Evolutionary conservation across 2,329 filamentous ascomycete genomes (phyloP).

Genomic region (Cucurbitaria berberidis): DNA sequence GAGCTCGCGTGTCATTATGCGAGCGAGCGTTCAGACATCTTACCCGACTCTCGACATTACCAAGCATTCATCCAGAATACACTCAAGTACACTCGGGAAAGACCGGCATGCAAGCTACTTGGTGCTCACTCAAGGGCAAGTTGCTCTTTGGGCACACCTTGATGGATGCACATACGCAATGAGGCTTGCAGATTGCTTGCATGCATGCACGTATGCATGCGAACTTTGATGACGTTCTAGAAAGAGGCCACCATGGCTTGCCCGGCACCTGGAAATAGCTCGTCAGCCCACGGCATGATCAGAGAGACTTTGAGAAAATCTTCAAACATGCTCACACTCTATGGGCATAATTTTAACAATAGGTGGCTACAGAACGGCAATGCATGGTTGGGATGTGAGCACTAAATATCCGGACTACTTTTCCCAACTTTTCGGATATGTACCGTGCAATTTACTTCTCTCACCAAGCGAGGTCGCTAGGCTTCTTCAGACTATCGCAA

Average conservation of each 20-base stretch:
- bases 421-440: not conserved
- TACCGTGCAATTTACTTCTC: not conserved
- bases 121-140: not conserved
- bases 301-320: no score
- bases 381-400: not conserved
- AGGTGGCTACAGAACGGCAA: not conserved
- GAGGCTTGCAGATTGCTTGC: conserved; percentile 2
- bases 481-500: no score
- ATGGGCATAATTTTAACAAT: not conserved
- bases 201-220: no score
- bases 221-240: not conserved
- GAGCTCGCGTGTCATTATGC: not conserved
- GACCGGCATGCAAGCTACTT: not conserved
- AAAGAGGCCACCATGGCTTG: not conserved
- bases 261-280: not conserved
- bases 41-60: not conserved
- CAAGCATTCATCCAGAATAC: not conserved
- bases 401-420: not conserved
- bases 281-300: not conserved
- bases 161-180: not conserved
- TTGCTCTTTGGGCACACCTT: not conserved
- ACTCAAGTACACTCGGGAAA: not conserved
- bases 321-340: not conserved
- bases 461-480: no score
- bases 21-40: not conserved